Conservation (phyloP, 352 stramenopile genomes). For the Phytophthora pisi region DNA sequence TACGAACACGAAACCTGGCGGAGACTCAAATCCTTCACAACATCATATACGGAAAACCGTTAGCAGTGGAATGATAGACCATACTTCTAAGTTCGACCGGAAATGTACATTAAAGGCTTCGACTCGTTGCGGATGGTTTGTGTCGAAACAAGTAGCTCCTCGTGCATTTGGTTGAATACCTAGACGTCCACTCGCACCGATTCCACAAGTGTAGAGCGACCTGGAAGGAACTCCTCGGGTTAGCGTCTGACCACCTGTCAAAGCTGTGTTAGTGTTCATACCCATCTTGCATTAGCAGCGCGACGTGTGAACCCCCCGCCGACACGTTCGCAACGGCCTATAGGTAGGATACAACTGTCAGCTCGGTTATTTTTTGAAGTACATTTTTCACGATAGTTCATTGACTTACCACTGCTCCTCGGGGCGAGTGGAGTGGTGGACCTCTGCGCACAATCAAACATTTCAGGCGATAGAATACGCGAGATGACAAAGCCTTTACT, state of each 20-base stretch:
- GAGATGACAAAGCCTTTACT: background rate
- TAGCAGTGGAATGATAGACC: background rate
- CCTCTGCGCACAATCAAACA: slow-evolving; percentile 37
- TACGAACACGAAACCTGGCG: slow-evolving; percentile 72
- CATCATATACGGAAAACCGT: background rate
- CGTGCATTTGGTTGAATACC: slow-evolving; percentile 64
- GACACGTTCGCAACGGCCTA: slow-evolving; percentile 73
- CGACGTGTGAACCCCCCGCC: slow-evolving; percentile 83
- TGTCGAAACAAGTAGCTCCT: slow-evolving; percentile 68
- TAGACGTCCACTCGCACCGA: slow-evolving; percentile 82
- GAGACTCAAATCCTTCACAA: slow-evolving; percentile 43
- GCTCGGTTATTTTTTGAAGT: background rate
- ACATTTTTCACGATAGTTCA: background rate
- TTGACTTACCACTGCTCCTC: slow-evolving; percentile 52
- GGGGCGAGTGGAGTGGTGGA: slow-evolving; percentile 62
- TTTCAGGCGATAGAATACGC: background rate
- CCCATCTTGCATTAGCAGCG: slow-evolving; percentile 82
- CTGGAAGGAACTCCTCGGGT: slow-evolving; percentile 27
- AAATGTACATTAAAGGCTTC: slow-evolving; percentile 51
- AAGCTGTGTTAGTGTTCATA: slow-evolving; percentile 27
- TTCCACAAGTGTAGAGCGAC: slow-evolving; percentile 92
- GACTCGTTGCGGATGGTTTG: slow-evolving; percentile 61
- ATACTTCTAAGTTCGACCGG: slow-evolving; percentile 25
- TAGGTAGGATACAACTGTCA: background rate
- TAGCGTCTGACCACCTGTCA: background rate